Percentiles rank a stretch among this genome's conserved stretches.
Conservation (phyloP, 2,329 filamentous ascomycete genomes). For the Rhynchosporium secalis region DNA sequence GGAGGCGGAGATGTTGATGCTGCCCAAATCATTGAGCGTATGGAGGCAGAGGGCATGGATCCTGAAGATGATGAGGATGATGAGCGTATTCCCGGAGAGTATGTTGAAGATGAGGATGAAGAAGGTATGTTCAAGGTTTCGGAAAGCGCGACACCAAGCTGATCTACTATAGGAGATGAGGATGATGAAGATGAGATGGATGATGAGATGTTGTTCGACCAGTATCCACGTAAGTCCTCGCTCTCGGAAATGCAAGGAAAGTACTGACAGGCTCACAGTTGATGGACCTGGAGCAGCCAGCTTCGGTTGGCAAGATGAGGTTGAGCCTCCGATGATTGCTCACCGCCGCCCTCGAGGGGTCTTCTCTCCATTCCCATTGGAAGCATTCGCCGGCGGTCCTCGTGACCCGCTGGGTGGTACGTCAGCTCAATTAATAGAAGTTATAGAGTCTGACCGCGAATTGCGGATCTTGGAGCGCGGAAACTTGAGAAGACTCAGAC, state of each 20-base stretch:
- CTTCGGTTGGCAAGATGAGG: constrained; percentile 59
- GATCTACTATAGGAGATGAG: constrained; percentile 51
- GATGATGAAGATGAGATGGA: constrained; percentile 69
- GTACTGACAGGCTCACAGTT: constrained; percentile 20
- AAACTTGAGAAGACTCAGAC: too few species aligned
- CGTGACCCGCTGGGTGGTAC: constrained; percentile 55
- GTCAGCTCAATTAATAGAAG: constrained; percentile 29
- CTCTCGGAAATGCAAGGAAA: too few species aligned
- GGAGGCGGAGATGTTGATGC: constrained; percentile 37
- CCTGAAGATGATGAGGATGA: constrained; percentile 42
- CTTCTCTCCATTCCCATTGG: constrained; percentile 61
- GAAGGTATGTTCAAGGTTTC: constrained; percentile 45
- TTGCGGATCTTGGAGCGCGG: neutral
- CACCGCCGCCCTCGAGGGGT: constrained; percentile 57
- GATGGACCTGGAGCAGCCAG: constrained; percentile 39
- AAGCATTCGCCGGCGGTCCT: constrained; percentile 52
- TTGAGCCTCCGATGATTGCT: constrained; percentile 49
- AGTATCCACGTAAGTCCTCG: constrained; percentile 55
- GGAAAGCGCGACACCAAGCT: constrained; percentile 29
- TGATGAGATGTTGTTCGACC: constrained; percentile 63
- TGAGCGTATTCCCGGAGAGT: constrained; percentile 47
- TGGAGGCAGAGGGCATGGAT: constrained; percentile 51
- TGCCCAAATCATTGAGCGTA: constrained; percentile 42
- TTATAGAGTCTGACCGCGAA: constrained; percentile 18
- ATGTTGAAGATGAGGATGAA: constrained; percentile 61